Evolutionary conservation across 2,329 filamentous ascomycete species (phyloP), one percentile per base, ranked within the genome.

Genomic region (Nemania abortiva): DNA sequence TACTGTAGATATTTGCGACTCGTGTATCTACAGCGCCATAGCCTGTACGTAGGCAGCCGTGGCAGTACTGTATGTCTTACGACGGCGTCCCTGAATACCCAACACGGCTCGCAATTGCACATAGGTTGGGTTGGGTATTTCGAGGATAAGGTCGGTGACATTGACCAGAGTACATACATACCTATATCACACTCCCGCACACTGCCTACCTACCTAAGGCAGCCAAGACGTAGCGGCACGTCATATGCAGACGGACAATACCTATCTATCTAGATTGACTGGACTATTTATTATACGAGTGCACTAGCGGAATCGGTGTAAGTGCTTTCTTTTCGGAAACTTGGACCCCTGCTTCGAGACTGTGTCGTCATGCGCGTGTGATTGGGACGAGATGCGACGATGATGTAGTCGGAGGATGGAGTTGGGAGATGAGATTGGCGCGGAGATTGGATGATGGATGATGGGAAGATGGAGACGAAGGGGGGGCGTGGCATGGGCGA

Each of bases 281-380:
- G 22, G 22, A 52, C 31, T 7, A 39, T 39, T 27, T 42, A 52
- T 34, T 58, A 62, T 61, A 59, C 55, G 63, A 66, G 53, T 37
- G 64, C 64, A 42, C n/a, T 58, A 60, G 61, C 31, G 27, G 15
- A 10, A 49, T 50, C 34, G 18, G 27, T 20, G 29, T 10, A 22
- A 49, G 24, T 50, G 42, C 58, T 39, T 50, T 55, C 54, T 45
- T 42, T 50, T 64, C 56, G 45, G 42, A 34, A 27, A 24, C 27
- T 49, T 45, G 31, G 58, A 37, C 61, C 65, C 66, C 63, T 70
- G 65, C 53, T 20, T 63, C 29, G 47, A 47, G 29, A 52, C 29
- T 61, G 61, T 61, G 61, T 61, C 64, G 65, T 65, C 61, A 68
- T 70, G 65, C 68, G 68, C 68, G 65, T 68, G 68, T 68, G 68